These are phyloP conservation scores for Combretum micranthum DNA, from an alignment of 345 rosid genomes.

Conservation along the genomic window DNA sequence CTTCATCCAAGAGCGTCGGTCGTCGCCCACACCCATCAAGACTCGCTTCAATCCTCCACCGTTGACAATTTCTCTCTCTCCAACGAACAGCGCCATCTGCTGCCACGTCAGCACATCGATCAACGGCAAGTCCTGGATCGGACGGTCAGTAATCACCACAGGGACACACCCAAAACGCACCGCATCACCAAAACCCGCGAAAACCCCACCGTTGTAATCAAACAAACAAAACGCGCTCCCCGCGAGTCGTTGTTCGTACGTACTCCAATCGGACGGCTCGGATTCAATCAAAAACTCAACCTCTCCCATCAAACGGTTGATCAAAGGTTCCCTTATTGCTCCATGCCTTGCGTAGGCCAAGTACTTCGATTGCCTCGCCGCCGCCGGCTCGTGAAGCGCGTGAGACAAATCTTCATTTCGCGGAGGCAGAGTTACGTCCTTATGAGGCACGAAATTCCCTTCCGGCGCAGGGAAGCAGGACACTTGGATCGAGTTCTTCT, in stretches of 20 bases:
- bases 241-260: slow-evolving; percentile 16
- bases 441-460: slow-evolving; percentile 45
- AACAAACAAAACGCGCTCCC: slow-evolving; percentile 44
- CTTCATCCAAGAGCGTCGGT: slow-evolving; percentile 22
- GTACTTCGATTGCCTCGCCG: slow-evolving; percentile 4
- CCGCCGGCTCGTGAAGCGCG: slow-evolving; percentile 8
- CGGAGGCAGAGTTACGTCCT: slow-evolving; percentile 49
- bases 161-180: slow-evolving; percentile 50
- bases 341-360: slow-evolving; percentile 27
- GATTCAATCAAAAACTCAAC: slow-evolving; percentile 36
- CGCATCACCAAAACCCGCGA: slow-evolving; percentile 38
- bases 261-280: slow-evolving; percentile 33
- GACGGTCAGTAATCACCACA: slow-evolving; percentile 45
- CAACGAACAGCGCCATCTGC: slow-evolving; percentile 34
- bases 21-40: slow-evolving; percentile 19
- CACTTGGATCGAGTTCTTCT: slow-evolving; percentile 58
- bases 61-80: slow-evolving; percentile 22
- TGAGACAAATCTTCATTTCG: slow-evolving; percentile 17
- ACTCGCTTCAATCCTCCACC: slow-evolving; percentile 25
- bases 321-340: slow-evolving; percentile 19
- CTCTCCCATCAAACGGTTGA: slow-evolving; percentile 21
- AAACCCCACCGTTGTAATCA: slow-evolving; percentile 26
- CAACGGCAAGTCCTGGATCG: slow-evolving; percentile 52
- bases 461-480: slow-evolving; percentile 40
- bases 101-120: slow-evolving; percentile 54